These are phyloP conservation scores for Aspergillus asperescens DNA, from an alignment of 495 filamentous ascomycete genomes.

Conservation along the genomic window DNA sequence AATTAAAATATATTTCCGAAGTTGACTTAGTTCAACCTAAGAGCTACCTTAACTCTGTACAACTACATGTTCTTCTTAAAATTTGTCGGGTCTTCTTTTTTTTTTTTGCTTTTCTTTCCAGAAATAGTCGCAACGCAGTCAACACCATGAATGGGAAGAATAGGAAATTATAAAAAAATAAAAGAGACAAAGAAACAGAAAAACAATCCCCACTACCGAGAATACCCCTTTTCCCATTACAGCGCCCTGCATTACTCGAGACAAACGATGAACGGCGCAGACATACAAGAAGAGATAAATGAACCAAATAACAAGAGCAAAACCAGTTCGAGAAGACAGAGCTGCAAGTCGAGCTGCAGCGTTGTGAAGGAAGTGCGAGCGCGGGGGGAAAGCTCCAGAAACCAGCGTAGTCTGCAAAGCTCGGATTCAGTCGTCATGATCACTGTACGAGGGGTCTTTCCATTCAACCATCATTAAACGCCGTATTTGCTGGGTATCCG, in stretches of 20 bases:
- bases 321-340: neutral
- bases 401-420: constrained; percentile 6
- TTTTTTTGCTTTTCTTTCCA: constrained; percentile 1
- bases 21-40: neutral
- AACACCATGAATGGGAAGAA: constrained; percentile 6
- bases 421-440: constrained; percentile 11
- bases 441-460: constrained; percentile 11
- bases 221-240: constrained; percentile 44
- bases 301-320: constrained; percentile 7
- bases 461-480: constrained; percentile 29
- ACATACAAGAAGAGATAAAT: constrained; percentile 23
- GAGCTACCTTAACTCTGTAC: neutral
- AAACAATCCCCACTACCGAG: constrained; percentile 38
- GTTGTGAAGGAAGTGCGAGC: constrained; percentile 14
- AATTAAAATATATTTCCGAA: neutral
- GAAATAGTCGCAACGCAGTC: neutral
- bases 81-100: neutral
- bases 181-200: constrained; percentile 10
- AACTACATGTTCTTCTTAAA: neutral
- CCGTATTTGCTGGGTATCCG: constrained; percentile 27
- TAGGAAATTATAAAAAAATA: constrained; percentile 4
- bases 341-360: constrained; percentile 22
- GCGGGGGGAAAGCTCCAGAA: neutral
- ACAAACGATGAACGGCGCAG: constrained; percentile 19
- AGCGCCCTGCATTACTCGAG: constrained; percentile 39